Evolutionary conservation across 345 rosid genomes (phyloP).

Genomic region (Nasturtium officinale): DNA sequence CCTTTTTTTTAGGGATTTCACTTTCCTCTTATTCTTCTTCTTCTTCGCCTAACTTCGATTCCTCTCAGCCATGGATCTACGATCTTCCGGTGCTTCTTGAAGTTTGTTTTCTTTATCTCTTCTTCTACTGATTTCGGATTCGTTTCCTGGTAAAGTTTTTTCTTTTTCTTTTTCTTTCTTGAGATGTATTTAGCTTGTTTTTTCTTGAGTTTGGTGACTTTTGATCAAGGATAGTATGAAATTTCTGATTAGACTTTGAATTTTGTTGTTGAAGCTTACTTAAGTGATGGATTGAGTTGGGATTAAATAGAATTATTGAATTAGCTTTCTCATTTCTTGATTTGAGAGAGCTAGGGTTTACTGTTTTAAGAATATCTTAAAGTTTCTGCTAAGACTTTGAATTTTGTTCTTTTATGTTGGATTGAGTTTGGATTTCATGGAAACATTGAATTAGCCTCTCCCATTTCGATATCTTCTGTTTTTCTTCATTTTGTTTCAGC

Average conservation of each 20-base stretch:
- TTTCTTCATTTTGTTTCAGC: no score
- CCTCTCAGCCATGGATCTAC: constrained; percentile 52
- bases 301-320: neutral
- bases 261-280: constrained; percentile 19
- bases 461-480: no score
- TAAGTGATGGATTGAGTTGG: constrained; percentile 4
- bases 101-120: constrained; percentile 13
- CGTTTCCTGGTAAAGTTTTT: constrained; percentile 33
- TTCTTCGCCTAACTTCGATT: constrained; percentile 22
- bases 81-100: constrained; percentile 37
- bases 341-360: no score
- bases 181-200: neutral
- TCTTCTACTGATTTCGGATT: neutral
- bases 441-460: no score
- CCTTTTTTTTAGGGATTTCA: constrained; percentile 25
- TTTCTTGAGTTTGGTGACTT: no score
- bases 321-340: constrained; percentile 19
- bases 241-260: constrained; percentile 15
- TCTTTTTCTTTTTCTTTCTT: neutral
- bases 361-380: neutral
- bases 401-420: constrained; percentile 20
- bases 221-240: neutral
- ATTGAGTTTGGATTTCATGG: neutral
- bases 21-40: constrained; percentile 45
- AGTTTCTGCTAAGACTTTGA: constrained; percentile 13